Evolutionary conservation across 1,139 yeast species (phyloP).

Genomic region (Tardiomyces digboiensis): DNA sequence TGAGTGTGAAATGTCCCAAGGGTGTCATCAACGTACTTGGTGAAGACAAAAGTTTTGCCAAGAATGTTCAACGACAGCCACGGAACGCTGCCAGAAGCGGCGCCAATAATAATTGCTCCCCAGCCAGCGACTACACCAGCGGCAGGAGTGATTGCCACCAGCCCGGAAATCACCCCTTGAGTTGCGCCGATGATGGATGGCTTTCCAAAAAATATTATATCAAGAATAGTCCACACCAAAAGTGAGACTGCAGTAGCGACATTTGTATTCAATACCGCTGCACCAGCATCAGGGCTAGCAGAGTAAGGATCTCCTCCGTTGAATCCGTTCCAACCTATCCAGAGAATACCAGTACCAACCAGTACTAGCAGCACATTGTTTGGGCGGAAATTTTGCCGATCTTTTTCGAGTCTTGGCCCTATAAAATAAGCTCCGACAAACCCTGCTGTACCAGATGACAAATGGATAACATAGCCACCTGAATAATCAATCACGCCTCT

Average conservation of each 20-base stretch:
- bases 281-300: conserved; percentile 58
- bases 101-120: conserved; percentile 83
- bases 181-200: conserved; percentile 96
- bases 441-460: conserved; percentile 84
- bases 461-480: conserved; percentile 97
- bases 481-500: conserved; percentile 91
- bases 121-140: conserved; percentile 88
- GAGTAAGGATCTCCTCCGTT: conserved; percentile 63
- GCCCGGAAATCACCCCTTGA: conserved; percentile 91
- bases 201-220: conserved; percentile 77
- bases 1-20: no score
- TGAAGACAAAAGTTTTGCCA: no score
- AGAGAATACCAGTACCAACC: conserved; percentile 59
- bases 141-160: conserved; percentile 94
- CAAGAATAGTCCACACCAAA: conserved; percentile 84
- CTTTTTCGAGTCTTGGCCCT: conserved; percentile 76
- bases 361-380: conserved; percentile 87
- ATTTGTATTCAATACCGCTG: conserved; percentile 89
- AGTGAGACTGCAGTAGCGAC: conserved; percentile 88
- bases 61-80: no score
- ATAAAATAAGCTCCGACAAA: conserved; percentile 75
- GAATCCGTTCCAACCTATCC: conserved; percentile 73
- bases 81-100: conserved; percentile 69
- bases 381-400: conserved; percentile 85
- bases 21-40: no score